phyloP scores from a whole-genome alignment of 1,139 yeast species.

The Arxiozyma slooffiae region DNA sequence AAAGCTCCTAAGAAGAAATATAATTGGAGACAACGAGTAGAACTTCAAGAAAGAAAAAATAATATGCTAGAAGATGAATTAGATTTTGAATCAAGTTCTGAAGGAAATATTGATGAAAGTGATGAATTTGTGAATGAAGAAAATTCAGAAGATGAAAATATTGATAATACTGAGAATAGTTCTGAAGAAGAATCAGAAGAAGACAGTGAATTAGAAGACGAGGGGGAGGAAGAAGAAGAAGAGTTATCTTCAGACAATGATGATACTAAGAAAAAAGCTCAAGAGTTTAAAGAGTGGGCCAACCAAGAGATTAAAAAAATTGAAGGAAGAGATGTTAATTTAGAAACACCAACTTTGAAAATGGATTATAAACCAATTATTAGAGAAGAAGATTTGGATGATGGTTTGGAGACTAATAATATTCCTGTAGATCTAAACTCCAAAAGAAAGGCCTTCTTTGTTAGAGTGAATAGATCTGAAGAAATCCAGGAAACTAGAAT shows the following conservation, averaged over 20 bases:
- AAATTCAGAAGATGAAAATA: constrained; percentile 34
- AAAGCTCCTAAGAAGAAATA: constrained; percentile 40
- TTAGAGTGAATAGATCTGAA: constrained; percentile 53
- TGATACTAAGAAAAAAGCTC: constrained; percentile 29
- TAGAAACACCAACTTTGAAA: constrained; percentile 44
- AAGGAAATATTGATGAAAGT: constrained; percentile 23
- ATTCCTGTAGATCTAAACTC: constrained; percentile 47
- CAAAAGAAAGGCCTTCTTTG: constrained; percentile 56
- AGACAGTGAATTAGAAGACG: too few relatives aligned
- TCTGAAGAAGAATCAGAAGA: too few relatives aligned
- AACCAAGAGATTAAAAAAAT: constrained; percentile 38
- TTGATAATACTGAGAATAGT: constrained; percentile 31
- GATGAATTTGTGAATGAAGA: constrained; percentile 23
- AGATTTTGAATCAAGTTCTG: constrained; percentile 36
- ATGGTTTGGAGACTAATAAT: constrained; percentile 48
- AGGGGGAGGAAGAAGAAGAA: constrained; percentile 19
- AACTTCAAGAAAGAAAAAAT: constrained; percentile 37
- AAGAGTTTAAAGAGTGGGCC: constrained; percentile 48
- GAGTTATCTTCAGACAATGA: constrained; percentile 14
- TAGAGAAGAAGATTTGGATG: constrained; percentile 56
- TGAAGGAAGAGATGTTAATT: constrained; percentile 47
- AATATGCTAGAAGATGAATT: constrained; percentile 35
- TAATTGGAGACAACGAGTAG: constrained; percentile 50
- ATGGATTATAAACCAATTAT: constrained; percentile 40
- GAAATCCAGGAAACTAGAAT: constrained; percentile 59